Base-by-base conservation (phyloP, 768 basidiomycete species). In the Tulasnella sp. region DNA sequence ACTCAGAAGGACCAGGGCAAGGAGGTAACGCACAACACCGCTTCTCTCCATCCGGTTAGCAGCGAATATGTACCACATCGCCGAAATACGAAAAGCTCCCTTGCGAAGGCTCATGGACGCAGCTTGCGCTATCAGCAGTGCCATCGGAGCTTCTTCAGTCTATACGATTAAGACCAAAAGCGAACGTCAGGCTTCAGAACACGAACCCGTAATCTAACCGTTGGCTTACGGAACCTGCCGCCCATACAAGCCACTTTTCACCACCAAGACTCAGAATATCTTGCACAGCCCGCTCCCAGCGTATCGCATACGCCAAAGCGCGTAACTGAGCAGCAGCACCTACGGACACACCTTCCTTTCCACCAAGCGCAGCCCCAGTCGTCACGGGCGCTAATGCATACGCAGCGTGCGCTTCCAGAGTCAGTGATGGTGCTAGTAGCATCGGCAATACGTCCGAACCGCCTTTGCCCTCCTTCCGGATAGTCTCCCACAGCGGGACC, bases 371-470 rank as follows among this genome's bases (percentile, higher is more conserved):
- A 8, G 60, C 15, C 7, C 51, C 60, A 0, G 34, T 52, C 4
- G 56, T 63, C 10, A 86, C 65, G 23, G 69, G 69, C 52, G 78
- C 70, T 48, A 88, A 68, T 3, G 88, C 80, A 64, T 84, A 77
- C 19, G 78, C 76, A 1, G 77, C 86, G 70, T 88, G 81, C 15
- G 81, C 70, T 9, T 73, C 74, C 34, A 85, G 65, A 1, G 82
- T 75, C 41, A 82, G 77, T 1, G 85, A 84, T 1, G 89, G 82
- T 2, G 87, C 53, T 13, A 86, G 72, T 7, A 92, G 68, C 2
- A 92, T 64, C 0, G 89, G 87, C 24, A 92, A 74, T 47, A 96
- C 84, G 64, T 97, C 92, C 27, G 86, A 87, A 44, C 94, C 94
- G 15, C 67, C 68, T 61, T 73, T 68, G 26, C 71, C 64, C 63